A percentile compares a stretch with the other conserved stretches of the same genome.
phyloP scores from a whole-genome alignment of 176 grass and related monocot species.

The Zoysia pacifica region DNA sequence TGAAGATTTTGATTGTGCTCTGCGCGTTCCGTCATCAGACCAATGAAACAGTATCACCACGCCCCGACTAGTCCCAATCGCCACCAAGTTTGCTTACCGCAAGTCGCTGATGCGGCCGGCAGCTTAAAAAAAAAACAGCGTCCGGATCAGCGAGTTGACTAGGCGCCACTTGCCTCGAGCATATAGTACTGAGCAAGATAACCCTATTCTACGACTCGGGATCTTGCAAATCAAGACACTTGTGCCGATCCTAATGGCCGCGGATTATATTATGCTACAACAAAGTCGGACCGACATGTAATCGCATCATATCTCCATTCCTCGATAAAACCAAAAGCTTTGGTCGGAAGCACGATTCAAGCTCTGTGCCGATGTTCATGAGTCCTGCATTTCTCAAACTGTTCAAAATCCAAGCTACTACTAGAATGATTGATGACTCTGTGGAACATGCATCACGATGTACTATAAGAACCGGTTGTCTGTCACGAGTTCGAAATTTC shows the following conservation, averaged over 20 bases:
- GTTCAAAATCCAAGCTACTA: too few species aligned
- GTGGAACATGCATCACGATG: too few species aligned
- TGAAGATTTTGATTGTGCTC: background rate
- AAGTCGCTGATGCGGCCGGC: background rate
- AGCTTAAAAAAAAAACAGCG: background rate
- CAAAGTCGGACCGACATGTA: background rate
- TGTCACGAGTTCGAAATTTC: too few species aligned
- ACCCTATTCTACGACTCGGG: constrained; percentile 33
- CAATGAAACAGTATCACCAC: constrained; percentile 9
- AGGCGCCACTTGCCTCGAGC: constrained; percentile 10
- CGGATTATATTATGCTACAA: background rate
- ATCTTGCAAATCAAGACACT: background rate
- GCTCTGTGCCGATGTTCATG: too few species aligned
- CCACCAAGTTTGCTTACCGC: background rate
- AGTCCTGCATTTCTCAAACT: too few species aligned
- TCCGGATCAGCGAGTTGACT: constrained; percentile 24
- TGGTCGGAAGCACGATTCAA: background rate
- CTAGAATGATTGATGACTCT: too few species aligned
- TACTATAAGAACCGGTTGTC: too few species aligned
- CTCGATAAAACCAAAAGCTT: background rate
- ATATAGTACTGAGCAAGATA: constrained; percentile 34
- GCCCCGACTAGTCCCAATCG: background rate
- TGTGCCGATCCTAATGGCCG: too few species aligned
- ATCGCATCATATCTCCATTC: background rate
- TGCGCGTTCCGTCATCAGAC: background rate